Evolutionary conservation across 1,284 basidiomycete genomes (phyloP).

Genomic region (Agaricales sp.): DNA sequence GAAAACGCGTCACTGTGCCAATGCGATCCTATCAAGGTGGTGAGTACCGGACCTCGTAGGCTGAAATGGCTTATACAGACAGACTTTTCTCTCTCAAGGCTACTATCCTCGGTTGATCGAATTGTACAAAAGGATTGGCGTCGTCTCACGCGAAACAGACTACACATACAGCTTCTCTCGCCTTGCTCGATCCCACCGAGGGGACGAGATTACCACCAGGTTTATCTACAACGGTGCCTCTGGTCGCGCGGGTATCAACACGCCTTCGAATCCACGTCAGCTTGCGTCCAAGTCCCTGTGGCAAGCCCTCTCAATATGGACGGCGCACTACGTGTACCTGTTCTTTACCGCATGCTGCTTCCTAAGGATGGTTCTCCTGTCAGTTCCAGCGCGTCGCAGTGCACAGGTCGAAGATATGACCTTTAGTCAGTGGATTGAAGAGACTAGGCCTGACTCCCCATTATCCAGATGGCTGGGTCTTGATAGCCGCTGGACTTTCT

Average conservation of each 20-base stretch:
- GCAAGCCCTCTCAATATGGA: neutral
- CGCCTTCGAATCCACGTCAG: constrained; percentile 30
- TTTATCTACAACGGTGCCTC: constrained; percentile 60
- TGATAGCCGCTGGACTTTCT: constrained; percentile 41
- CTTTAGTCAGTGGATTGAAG: constrained; percentile 37
- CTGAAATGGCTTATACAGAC: constrained; percentile 2
- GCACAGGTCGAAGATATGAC: constrained; percentile 22
- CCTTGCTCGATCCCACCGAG: constrained; percentile 11
- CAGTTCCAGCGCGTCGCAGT: constrained; percentile 35
- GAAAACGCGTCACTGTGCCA: constrained; percentile 59
- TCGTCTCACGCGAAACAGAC: constrained; percentile 37
- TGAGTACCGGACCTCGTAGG: constrained; percentile 21
- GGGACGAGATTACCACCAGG: constrained; percentile 28
- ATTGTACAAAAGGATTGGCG: constrained; percentile 48
- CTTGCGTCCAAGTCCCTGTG: constrained; percentile 8
- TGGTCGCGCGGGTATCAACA: constrained; percentile 41
- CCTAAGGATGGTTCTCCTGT: constrained; percentile 39
- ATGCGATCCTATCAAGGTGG: constrained; percentile 76
- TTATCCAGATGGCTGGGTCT: constrained; percentile 29
- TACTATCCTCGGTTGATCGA: constrained; percentile 62
- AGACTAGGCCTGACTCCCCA: constrained; percentile 27
- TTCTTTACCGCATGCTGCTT: constrained; percentile 29
- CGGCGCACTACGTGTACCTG: neutral
- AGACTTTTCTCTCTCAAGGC: constrained; percentile 26
- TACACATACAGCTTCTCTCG: constrained; percentile 58